Evolutionary conservation across 306 rosid species (phyloP).

Genomic region (Pterocarpus macrocarpus): DNA sequence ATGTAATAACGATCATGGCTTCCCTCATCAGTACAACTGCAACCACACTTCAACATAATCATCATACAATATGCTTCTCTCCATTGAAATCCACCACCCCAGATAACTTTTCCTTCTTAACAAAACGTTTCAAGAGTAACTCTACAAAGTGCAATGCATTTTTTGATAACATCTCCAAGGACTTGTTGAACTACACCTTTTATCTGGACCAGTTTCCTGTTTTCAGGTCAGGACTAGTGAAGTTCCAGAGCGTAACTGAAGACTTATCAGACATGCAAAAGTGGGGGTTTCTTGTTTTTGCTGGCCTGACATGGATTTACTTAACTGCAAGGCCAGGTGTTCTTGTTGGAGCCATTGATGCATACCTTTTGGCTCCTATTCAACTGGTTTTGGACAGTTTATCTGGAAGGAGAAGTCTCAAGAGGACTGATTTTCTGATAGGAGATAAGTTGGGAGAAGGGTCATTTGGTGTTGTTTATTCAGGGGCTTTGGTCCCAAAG

Average conservation of each 20-base stretch:
- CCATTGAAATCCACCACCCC: conserved; percentile 52
- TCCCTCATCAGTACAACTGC: conserved; percentile 64
- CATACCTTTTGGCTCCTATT: conserved; percentile 80
- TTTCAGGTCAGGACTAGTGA: conserved; percentile 60
- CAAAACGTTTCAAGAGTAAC: conserved; percentile 52
- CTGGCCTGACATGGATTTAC: conserved; percentile 74
- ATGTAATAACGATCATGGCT: conserved; percentile 58
- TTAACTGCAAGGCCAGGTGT: conserved; percentile 88
- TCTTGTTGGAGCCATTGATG: conserved; percentile 80
- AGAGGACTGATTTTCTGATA: conserved; percentile 65
- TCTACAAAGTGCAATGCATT: conserved; percentile 62
- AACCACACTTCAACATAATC: conserved; percentile 58
- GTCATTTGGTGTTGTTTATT: conserved; percentile 79
- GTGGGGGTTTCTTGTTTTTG: conserved; percentile 67
- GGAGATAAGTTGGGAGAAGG: conserved; percentile 84
- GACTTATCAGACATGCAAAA: conserved; percentile 68
- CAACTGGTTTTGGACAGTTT: conserved; percentile 70
- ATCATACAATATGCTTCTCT: conserved; percentile 44
- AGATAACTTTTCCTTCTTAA: conserved; percentile 48
- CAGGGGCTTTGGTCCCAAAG: conserved; percentile 71
- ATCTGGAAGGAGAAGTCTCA: conserved; percentile 69
- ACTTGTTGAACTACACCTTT: conserved; percentile 52
- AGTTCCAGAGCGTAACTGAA: conserved; percentile 61
- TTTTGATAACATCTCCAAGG: conserved; percentile 56
- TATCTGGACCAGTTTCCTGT: conserved; percentile 66